phyloP scores from a whole-genome alignment of 495 filamentous ascomycete genomes.

The Penicillium pancosmium region DNA sequence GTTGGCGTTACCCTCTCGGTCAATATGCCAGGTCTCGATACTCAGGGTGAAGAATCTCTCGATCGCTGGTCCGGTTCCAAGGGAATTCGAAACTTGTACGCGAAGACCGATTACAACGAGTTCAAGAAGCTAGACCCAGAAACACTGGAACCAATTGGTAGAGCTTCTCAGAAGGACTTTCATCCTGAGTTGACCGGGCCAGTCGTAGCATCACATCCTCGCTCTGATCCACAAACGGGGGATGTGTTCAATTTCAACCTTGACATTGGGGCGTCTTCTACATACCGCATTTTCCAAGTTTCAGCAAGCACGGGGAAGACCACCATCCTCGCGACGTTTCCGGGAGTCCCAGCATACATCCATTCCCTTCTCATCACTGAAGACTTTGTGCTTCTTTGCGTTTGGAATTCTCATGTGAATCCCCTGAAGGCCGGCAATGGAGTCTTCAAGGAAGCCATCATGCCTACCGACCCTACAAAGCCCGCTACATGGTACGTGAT shows the following conservation, averaged over 20 bases:
- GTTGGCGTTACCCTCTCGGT: slow-evolving; percentile 63
- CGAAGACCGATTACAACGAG: slow-evolving; percentile 59
- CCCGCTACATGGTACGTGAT: slow-evolving; percentile 69
- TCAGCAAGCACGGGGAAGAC: slow-evolving; percentile 63
- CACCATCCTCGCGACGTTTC: slow-evolving; percentile 69
- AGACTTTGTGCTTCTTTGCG: slow-evolving; percentile 67
- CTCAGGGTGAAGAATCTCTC: slow-evolving; percentile 4
- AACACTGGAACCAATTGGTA: slow-evolving; percentile 69
- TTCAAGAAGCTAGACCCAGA: slow-evolving; percentile 65
- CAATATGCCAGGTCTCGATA: slow-evolving; percentile 54
- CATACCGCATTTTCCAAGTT: slow-evolving; percentile 69
- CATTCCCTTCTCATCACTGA: slow-evolving; percentile 73
- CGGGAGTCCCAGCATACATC: slow-evolving; percentile 60
- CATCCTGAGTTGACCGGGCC: slow-evolving; percentile 69
- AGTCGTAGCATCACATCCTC: slow-evolving; percentile 66
- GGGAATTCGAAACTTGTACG: slow-evolving; percentile 53
- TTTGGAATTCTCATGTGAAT: slow-evolving; percentile 63
- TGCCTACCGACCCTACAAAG: slow-evolving; percentile 49
- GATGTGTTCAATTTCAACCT: slow-evolving; percentile 83
- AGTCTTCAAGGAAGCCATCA: slow-evolving; percentile 30
- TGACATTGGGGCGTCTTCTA: slow-evolving; percentile 41
- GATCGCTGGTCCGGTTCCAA: slow-evolving; percentile 26
- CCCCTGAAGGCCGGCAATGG: slow-evolving; percentile 53
- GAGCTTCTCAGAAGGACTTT: slow-evolving; percentile 57
- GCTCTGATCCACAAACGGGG: slow-evolving; percentile 69